Conservation (phyloP, 148 eudicot genomes). For the Hydrangea macrophylla region DNA sequence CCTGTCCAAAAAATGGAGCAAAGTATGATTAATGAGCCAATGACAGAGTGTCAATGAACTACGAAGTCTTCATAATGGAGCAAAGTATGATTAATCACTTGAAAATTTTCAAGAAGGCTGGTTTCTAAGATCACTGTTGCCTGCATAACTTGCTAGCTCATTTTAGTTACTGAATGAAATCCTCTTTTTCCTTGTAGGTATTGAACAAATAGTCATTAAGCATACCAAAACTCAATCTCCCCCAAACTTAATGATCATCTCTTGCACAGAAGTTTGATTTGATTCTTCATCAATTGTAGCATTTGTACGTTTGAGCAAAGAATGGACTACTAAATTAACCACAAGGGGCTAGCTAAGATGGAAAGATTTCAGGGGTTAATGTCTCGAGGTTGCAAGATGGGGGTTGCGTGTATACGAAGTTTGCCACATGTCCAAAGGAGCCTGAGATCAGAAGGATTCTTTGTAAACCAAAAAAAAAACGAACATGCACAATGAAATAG, state of each 20-base stretch:
- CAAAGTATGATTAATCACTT: not conserved
- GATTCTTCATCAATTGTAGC: not conserved
- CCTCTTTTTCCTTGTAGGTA: too few species aligned
- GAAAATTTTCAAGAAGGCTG: not conserved
- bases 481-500: not conserved
- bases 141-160: not conserved
- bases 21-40: not conserved
- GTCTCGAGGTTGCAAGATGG: too few species aligned
- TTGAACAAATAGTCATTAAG: too few species aligned
- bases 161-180: not conserved
- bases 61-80: not conserved
- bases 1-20: conserved; percentile 35
- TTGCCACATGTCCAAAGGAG: not conserved
- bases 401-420: not conserved
- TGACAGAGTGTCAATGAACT: not conserved
- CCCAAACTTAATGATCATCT: not conserved
- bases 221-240: not conserved
- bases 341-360: too few species aligned
- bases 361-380: too few species aligned
- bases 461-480: too few species aligned
- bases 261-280: not conserved
- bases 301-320: too few species aligned
- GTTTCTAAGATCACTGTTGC: not conserved
- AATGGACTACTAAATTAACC: too few species aligned
- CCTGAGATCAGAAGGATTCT: too few species aligned